Evolutionary conservation across 495 filamentous ascomycete species (phyloP).

Genomic region (Evansstolkia leycettana): DNA sequence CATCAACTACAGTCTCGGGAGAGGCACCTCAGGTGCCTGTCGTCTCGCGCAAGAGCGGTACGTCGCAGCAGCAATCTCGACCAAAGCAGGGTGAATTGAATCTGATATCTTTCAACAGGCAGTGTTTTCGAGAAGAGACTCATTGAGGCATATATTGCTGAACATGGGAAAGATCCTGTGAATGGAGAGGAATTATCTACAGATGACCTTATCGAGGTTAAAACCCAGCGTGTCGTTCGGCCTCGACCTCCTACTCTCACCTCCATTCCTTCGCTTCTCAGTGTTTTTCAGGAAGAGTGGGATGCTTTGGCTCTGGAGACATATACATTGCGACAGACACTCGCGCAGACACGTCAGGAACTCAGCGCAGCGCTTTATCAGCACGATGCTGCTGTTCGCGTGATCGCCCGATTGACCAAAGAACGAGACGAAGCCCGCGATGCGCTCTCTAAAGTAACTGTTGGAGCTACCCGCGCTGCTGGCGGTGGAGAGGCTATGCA

Average conservation of each 20-base stretch:
- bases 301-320: slow-evolving; percentile 85
- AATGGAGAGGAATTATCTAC: slow-evolving; percentile 77
- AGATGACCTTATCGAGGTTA: slow-evolving; percentile 81
- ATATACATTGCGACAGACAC: slow-evolving; percentile 75
- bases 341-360: slow-evolving; percentile 84
- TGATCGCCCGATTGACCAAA: slow-evolving; percentile 76
- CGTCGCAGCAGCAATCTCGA: slow-evolving; percentile 13
- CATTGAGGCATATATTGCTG: slow-evolving; percentile 86
- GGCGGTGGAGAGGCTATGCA: slow-evolving; percentile 77
- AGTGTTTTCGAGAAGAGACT: slow-evolving; percentile 89
- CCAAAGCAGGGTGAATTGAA: no score
- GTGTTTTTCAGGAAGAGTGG: slow-evolving; percentile 98
- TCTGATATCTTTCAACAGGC: slow-evolving; percentile 35
- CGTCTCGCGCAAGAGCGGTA: slow-evolving; percentile 87
- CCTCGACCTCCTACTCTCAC: slow-evolving; percentile 91
- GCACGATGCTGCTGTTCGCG: slow-evolving; percentile 86
- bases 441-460: slow-evolving; percentile 74
- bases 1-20: slow-evolving; percentile 63
- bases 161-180: slow-evolving; percentile 89
- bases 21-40: slow-evolving; percentile 94
- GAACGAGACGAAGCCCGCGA: slow-evolving; percentile 90
- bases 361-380: slow-evolving; percentile 88
- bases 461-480: slow-evolving; percentile 43
- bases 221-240: slow-evolving; percentile 66
- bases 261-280: slow-evolving; percentile 90